Base-by-base conservation (phyloP, 2,329 filamentous ascomycete species). In the Fusarium sp. region DNA sequence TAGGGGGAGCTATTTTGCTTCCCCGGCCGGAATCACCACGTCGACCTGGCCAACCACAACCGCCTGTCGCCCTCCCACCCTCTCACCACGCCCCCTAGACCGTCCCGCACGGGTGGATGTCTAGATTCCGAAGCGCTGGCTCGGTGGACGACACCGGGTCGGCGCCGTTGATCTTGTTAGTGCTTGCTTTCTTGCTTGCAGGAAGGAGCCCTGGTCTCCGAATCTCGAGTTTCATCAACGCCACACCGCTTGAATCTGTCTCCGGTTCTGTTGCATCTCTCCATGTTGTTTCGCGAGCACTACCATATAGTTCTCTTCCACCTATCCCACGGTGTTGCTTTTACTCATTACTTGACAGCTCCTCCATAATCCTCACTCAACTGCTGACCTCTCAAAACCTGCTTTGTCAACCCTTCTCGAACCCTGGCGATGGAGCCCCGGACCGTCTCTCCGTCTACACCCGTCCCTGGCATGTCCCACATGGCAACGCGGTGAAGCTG, bases 61-160 rank as follows among this genome's bases (percentile, higher is more conserved):
- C 35, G 48, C 58, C 48, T 45, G 48, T 43, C 48, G 35, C 52
- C 56, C 13, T 61, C 69, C 41, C 72, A 64, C 72, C 68, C 68
- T 72, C 61, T 64, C 65, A 62, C 58, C 50, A 45, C 48, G 48
- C 48, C 62, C 65, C 60, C 59, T 65, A 65, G 33, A 54, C 52
- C 64, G 65, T 66, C 73, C 74, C 72, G 68, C 57, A 68, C 67
- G 69, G 76, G 67, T 72, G 74, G 74, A 54, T 65, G 68, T 66
- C 59, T 45, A 59, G 74, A 74, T 78, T 77, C 76, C 76, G 76
- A 74, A 77, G 70, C 68, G 59, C 65, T 77, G 76, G 74, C 72
- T 78, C 76, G 69, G 72, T 72, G 65, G 65, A 39, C 45, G 63
- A 67, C 65, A 56, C 76, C 64, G 65, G 65, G 61, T 39, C 59